These are phyloP conservation scores for Irpex sp. DNA, from an alignment of 1,284 basidiomycete species.

Conservation along the genomic window DNA sequence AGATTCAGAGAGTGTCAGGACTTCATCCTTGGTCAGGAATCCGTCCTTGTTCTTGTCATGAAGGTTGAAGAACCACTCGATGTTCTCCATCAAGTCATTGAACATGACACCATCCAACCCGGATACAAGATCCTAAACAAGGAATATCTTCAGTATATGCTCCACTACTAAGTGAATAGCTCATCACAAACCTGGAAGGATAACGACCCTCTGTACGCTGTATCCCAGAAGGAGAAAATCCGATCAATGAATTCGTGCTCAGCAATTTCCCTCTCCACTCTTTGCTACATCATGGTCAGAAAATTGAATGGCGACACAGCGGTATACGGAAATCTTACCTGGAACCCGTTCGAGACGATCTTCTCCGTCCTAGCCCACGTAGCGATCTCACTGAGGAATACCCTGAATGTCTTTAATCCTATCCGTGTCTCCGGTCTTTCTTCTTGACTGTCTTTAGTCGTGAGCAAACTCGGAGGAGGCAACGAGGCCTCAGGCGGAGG, in stretches of 20 bases:
- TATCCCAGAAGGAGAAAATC: slow-evolving; percentile 92
- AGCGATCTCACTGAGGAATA: slow-evolving; percentile 90
- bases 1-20: slow-evolving; percentile 92
- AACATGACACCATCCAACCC: slow-evolving; percentile 93
- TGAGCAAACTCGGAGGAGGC: slow-evolving; percentile 46
- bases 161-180: not conserved
- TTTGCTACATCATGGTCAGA: slow-evolving; percentile 48
- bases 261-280: slow-evolving; percentile 74
- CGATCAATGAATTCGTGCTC: slow-evolving; percentile 83
- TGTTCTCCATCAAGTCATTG: slow-evolving; percentile 96
- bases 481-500: slow-evolving; percentile 56
- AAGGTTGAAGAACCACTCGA: slow-evolving; percentile 97
- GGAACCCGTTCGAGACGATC: slow-evolving; percentile 89
- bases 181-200: slow-evolving; percentile 70
- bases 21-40: slow-evolving; percentile 93
- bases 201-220: slow-evolving; percentile 72
- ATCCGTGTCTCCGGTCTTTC: slow-evolving; percentile 91
- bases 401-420: slow-evolving; percentile 81
- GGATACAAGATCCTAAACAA: slow-evolving; percentile 76
- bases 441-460: slow-evolving; percentile 52
- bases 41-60: slow-evolving; percentile 97
- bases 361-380: slow-evolving; percentile 98
- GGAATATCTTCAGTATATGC: not conserved
- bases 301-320: slow-evolving; percentile 5
- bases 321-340: slow-evolving; percentile 44